phyloP scores from a whole-genome alignment of 1,284 basidiomycete species.

The Cryptococcus depauperatus region DNA sequence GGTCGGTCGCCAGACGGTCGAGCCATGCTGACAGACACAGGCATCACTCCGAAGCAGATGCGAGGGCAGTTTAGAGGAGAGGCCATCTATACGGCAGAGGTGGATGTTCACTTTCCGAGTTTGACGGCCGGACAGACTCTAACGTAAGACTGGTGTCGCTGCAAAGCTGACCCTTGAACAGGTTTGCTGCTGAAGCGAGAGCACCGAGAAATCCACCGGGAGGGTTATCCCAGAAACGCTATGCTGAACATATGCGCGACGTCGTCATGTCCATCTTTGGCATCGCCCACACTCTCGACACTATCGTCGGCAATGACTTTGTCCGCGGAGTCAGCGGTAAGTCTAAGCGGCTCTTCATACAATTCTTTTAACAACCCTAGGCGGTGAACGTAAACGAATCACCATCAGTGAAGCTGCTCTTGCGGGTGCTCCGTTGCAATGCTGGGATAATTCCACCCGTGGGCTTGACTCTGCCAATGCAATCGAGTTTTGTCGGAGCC shows the following conservation, averaged over 20 bases:
- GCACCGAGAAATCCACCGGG: constrained; percentile 34
- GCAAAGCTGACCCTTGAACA: constrained; percentile 2
- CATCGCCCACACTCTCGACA: constrained; percentile 49
- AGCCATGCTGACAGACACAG: constrained; percentile 6
- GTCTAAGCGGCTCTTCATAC: not conserved
- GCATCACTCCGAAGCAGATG: constrained; percentile 42
- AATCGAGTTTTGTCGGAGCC: constrained; percentile 49
- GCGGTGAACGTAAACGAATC: constrained; percentile 47
- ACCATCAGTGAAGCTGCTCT: constrained; percentile 46
- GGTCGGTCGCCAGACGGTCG: constrained; percentile 15
- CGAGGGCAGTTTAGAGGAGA: constrained; percentile 41
- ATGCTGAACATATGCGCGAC: constrained; percentile 50
- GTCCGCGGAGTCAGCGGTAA: constrained; percentile 15
- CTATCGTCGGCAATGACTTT: constrained; percentile 29
- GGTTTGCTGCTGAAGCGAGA: constrained; percentile 33
- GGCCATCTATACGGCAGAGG: constrained; percentile 46
- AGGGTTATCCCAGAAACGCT: constrained; percentile 46
- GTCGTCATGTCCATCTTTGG: constrained; percentile 53
- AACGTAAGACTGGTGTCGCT: constrained; percentile 28
- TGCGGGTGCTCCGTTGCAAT: constrained; percentile 37
- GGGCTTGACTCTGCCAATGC: constrained; percentile 56
- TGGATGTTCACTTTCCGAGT: constrained; percentile 50
- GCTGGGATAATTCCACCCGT: constrained; percentile 49
- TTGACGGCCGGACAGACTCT: constrained; percentile 49
- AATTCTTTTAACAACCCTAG: not conserved